Base-by-base conservation (phyloP, 352 stramenopile species). In the Globisporangium sylvaticum region DNA sequence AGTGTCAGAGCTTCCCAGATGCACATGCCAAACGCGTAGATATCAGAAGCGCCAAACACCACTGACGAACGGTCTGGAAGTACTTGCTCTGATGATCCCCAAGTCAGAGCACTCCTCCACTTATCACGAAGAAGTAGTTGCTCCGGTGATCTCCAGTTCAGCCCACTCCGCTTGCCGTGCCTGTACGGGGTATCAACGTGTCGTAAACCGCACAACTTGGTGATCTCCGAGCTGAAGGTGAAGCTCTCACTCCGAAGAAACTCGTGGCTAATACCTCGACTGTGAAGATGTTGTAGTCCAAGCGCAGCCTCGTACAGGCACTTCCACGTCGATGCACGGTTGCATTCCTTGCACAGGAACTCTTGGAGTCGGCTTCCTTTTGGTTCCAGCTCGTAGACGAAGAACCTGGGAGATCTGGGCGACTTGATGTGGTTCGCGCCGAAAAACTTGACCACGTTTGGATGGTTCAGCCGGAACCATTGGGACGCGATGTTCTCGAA, bases 21-120 rank as follows among this genome's bases (percentile, higher is more conserved):
- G 42, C 65, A 73, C 58, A 75, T 71, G 0, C 69, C 72, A 29
- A 78, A 71, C 53, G 74, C 76, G 12, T 71, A 78, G 20, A 78
- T 48, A 24, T 80, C 71, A 12, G 65, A 74, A 44, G 37, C 37
- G 20, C 37, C 37, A 20, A 44, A 44, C 4, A 44, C 39, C 0
- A 2, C 18, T n/a, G 39, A 22, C 39, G 15, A n/a, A 20, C 39
- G 8, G 39, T 6, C 39, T 48, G 39, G 15, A 10, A 48, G 39
- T 48, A 48, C 2, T 48, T 48, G 39, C 12, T 48, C 64, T 15
- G 64, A 62, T 5, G 70, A 42, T 4, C 20, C 27, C 12, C 4
- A 62, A 64, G 9, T 70, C 50, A 1, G 7, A 42, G 5, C 62
- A 59, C 3, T 15, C 14, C 9, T 70, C 31, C 5, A 66, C 25